These are phyloP conservation scores for Tetraselmis chui DNA, from an alignment of 139 green algal species.

Conservation along the genomic window DNA sequence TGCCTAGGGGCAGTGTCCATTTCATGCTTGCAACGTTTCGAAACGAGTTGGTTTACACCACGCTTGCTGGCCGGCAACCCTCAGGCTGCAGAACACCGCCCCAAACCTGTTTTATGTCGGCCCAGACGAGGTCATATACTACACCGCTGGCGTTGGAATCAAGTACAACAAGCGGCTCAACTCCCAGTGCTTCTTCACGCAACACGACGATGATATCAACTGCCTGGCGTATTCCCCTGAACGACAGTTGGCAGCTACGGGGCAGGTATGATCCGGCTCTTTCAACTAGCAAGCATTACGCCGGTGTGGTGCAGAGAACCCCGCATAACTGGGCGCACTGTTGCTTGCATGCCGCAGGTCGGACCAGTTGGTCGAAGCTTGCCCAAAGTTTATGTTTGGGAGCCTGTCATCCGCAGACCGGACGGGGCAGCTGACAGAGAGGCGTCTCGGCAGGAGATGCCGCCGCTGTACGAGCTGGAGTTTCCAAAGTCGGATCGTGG, in stretches of 20 bases:
- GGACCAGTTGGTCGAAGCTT: neutral
- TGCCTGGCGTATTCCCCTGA: conserved; percentile 22
- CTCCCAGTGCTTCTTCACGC: conserved; percentile 62
- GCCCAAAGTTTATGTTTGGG: neutral
- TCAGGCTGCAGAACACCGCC: neutral
- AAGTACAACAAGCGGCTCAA: conserved; percentile 37
- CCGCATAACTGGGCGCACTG: too few species aligned
- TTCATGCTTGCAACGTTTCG: too few species aligned
- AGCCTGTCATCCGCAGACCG: neutral
- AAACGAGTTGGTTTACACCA: too few species aligned
- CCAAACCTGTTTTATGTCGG: neutral
- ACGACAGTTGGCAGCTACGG: neutral
- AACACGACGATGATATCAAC: conserved; percentile 65
- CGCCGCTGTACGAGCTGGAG: neutral
- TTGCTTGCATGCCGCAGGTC: too few species aligned
- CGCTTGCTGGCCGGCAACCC: too few species aligned
- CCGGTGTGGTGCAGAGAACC: too few species aligned
- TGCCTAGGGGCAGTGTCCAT: neutral
- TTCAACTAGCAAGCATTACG: too few species aligned
- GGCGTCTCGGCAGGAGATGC: neutral
- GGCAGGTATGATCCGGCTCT: too few species aligned
- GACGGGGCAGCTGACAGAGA: neutral
- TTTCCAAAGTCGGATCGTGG: conserved; percentile 11
- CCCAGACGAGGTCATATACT: conserved; percentile 32
- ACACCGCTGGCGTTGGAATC: conserved; percentile 53